Evolutionary conservation across 106 monocot species (phyloP).

Genomic region (Posidonia australis): DNA sequence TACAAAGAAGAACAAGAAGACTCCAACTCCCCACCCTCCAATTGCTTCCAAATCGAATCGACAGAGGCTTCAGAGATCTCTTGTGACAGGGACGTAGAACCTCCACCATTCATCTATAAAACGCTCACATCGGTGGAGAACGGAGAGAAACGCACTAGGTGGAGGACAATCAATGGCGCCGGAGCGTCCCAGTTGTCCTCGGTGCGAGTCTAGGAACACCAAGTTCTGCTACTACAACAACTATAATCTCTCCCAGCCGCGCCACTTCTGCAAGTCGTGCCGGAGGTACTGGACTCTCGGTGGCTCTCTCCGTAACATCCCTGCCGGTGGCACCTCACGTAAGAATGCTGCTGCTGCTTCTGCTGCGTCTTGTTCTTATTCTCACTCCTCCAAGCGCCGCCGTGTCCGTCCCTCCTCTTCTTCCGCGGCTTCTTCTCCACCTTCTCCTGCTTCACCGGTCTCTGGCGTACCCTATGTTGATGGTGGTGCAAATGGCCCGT

Average conservation of each 20-base stretch:
- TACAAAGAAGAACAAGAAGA: too few species aligned
- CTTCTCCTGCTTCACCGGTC: neutral
- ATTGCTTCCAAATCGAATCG: too few species aligned
- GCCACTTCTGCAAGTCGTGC: conserved; percentile 79
- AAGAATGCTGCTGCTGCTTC: neutral
- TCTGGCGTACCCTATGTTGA: neutral
- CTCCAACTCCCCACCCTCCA: too few species aligned
- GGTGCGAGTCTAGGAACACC: conserved; percentile 49
- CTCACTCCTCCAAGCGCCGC: conserved; percentile 3
- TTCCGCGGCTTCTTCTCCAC: neutral
- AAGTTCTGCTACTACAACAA: conserved; percentile 53
- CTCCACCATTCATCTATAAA: too few species aligned
- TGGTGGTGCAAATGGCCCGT: too few species aligned
- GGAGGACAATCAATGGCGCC: neutral
- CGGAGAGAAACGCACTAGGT: too few species aligned
- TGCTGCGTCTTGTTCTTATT: neutral
- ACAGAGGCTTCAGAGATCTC: too few species aligned
- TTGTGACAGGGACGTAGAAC: too few species aligned
- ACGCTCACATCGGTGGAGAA: too few species aligned
- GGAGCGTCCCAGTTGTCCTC: conserved; percentile 32
- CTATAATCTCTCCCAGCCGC: conserved; percentile 60
- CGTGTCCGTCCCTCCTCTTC: neutral
- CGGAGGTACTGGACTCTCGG: conserved; percentile 92
- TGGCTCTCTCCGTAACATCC: conserved; percentile 65
- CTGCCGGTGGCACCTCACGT: conserved; percentile 15